A percentile compares a stretch with the other conserved stretches of the same genome.
phyloP scores from a whole-genome alignment of 345 rosid species.

The Lepidium sativum region DNA sequence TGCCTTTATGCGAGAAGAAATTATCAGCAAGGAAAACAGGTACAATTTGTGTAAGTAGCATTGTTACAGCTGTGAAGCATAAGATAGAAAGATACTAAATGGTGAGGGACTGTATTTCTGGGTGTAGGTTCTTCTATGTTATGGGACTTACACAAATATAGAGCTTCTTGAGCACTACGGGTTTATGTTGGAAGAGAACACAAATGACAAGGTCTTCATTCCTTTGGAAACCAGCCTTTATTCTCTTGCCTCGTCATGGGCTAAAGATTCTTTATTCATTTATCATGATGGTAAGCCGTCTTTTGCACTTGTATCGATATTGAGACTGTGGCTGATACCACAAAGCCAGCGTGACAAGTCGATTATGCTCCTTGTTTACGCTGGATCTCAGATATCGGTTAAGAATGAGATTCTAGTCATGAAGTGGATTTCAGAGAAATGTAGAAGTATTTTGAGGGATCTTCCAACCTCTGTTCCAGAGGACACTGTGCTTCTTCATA shows the following conservation, averaged over 20 bases:
- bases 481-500: conserved; percentile 38
- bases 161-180: conserved; percentile 97
- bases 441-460: conserved; percentile 28
- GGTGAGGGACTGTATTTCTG: not conserved
- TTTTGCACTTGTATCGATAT: conserved; percentile 55
- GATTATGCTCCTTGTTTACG: conserved; percentile 51
- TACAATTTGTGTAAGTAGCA: conserved; percentile 19
- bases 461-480: conserved; percentile 52
- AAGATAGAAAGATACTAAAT: not conserved
- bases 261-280: conserved; percentile 53
- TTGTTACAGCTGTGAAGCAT: not conserved
- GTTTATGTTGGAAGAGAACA: conserved; percentile 53
- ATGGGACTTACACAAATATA: conserved; percentile 86
- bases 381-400: conserved; percentile 61
- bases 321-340: conserved; percentile 69
- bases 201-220: conserved; percentile 71
- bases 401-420: conserved; percentile 52
- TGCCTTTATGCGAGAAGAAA: conserved; percentile 72
- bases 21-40: conserved; percentile 74
- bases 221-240: conserved; percentile 46
- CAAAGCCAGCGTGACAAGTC: conserved; percentile 48
- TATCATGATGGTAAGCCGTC: conserved; percentile 71
- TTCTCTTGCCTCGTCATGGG: conserved; percentile 54
- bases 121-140: conserved; percentile 73
- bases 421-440: conserved; percentile 46